Conservation (phyloP, 495 filamentous ascomycete genomes). For the Xylaria sp. region DNA sequence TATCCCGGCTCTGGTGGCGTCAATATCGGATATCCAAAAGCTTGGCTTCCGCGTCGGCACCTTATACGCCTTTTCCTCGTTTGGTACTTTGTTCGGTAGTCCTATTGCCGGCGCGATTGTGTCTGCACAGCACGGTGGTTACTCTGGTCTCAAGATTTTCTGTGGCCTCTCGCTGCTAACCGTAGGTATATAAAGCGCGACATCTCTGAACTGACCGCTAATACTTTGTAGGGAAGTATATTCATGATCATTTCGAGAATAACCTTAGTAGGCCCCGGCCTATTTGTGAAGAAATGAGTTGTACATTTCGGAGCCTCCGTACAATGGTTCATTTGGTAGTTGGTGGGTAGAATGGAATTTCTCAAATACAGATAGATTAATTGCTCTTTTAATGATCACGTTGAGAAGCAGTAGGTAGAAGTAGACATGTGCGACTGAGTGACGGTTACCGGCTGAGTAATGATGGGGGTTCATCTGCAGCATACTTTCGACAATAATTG, state of each 20-base stretch:
- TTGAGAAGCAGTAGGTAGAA: too few relatives aligned
- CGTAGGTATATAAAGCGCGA: neutral
- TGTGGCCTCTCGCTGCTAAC: neutral
- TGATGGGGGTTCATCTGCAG: too few relatives aligned
- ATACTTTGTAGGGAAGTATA: neutral
- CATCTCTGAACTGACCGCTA: neutral
- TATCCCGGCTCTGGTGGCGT: slow-evolving; percentile 62
- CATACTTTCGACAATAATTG: too few relatives aligned
- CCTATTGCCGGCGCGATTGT: slow-evolving; percentile 76
- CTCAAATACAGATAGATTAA: too few relatives aligned
- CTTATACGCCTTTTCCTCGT: slow-evolving; percentile 64
- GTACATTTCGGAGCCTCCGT: neutral
- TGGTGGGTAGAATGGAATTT: too few relatives aligned
- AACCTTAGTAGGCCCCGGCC: neutral
- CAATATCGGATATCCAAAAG: slow-evolving; percentile 71
- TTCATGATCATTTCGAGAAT: neutral
- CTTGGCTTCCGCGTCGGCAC: slow-evolving; percentile 74
- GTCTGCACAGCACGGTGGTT: slow-evolving; percentile 49
- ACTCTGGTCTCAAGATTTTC: slow-evolving; percentile 67
- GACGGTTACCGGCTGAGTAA: too few relatives aligned
- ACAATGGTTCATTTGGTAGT: neutral
- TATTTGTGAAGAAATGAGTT: neutral
- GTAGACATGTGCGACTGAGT: too few relatives aligned
- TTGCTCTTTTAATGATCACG: too few relatives aligned
- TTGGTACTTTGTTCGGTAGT: slow-evolving; percentile 69